Conservation (phyloP, 2,329 filamentous ascomycete genomes). For the Pezicula carpinea region DNA sequence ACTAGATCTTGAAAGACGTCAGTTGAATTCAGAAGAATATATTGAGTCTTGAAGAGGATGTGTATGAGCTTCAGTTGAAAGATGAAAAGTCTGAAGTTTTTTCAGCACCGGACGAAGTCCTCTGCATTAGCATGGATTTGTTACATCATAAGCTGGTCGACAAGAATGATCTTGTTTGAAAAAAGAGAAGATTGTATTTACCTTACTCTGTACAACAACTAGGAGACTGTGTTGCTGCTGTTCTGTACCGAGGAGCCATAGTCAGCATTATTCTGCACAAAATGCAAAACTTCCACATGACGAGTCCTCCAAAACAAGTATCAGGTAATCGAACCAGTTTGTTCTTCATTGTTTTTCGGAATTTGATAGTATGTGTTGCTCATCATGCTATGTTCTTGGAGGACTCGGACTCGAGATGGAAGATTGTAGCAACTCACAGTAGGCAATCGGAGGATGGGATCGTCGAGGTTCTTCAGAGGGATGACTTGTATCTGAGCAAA, state of each 20-base stretch:
- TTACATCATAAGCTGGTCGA: conserved; percentile 57
- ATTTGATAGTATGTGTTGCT: conserved; percentile 42
- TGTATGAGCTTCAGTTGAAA: conserved; percentile 63
- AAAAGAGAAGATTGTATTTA: conserved; percentile 17
- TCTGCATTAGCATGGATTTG: conserved; percentile 79
- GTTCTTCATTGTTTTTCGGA: conserved; percentile 32
- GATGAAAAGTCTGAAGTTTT: conserved; percentile 73
- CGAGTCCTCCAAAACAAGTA: conserved; percentile 3
- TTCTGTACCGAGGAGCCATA: conserved; percentile 24
- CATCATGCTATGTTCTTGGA: conserved; percentile 32
- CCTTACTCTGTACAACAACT: conserved; percentile 22
- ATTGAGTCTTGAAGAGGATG: conserved; percentile 2
- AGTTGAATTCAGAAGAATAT: not conserved
- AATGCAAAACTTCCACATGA: not conserved
- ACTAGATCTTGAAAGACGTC: no score
- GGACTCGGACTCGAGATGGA: not conserved
- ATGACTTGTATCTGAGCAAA: not conserved
- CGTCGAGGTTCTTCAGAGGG: conserved; percentile 1
- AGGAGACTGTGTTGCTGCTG: conserved; percentile 15
- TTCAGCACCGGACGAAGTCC: conserved; percentile 54
- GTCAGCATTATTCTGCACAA: not conserved
- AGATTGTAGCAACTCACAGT: conserved; percentile 21
- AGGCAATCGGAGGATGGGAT: conserved; percentile 4
- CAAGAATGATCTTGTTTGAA: conserved; percentile 14
- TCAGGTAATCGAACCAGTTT: conserved; percentile 36